Conservation (phyloP, 306 rosid genomes). For the Prunus armeniaca region DNA sequence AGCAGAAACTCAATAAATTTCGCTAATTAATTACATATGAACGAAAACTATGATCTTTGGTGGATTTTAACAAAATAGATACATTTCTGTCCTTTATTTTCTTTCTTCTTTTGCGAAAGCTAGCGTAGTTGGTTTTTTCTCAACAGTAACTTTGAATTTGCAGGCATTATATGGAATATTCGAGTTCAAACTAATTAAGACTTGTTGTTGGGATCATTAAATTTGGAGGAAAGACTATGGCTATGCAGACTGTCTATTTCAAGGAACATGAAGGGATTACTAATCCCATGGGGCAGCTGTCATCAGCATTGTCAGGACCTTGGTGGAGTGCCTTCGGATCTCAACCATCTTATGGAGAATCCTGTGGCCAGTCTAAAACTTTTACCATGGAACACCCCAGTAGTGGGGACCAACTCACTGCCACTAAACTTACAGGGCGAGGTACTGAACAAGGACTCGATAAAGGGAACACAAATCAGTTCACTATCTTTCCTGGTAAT, state of each 20-base stretch:
- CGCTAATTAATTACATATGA: conserved; percentile 1
- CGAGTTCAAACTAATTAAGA: not conserved
- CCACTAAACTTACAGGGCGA: conserved; percentile 41
- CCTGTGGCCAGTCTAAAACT: conserved; percentile 60
- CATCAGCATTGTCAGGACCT: conserved; percentile 50
- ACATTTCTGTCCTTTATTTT: not conserved
- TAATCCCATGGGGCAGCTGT: conserved; percentile 49
- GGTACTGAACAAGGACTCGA: conserved; percentile 49
- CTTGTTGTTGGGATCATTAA: conserved; percentile 19
- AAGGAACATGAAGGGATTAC: conserved; percentile 71
- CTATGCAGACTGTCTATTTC: conserved; percentile 59
- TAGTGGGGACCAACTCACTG: conserved; percentile 49
- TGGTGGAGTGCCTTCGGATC: conserved; percentile 75
- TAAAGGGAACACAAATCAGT: conserved; percentile 56
- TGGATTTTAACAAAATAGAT: not conserved
- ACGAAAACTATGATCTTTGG: not conserved
- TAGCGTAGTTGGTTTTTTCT: not conserved
- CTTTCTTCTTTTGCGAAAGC: not conserved
- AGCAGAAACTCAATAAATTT: not conserved
- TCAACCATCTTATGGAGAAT: conserved; percentile 53
- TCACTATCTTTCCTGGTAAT: conserved; percentile 78
- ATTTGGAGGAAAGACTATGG: conserved; percentile 40
- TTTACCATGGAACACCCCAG: conserved; percentile 48
- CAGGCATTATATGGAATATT: conserved; percentile 27
- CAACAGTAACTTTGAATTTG: conserved; percentile 7